Evolutionary conservation across 1,284 basidiomycete species (phyloP).

Genomic region (Leccinum subfulvum): DNA sequence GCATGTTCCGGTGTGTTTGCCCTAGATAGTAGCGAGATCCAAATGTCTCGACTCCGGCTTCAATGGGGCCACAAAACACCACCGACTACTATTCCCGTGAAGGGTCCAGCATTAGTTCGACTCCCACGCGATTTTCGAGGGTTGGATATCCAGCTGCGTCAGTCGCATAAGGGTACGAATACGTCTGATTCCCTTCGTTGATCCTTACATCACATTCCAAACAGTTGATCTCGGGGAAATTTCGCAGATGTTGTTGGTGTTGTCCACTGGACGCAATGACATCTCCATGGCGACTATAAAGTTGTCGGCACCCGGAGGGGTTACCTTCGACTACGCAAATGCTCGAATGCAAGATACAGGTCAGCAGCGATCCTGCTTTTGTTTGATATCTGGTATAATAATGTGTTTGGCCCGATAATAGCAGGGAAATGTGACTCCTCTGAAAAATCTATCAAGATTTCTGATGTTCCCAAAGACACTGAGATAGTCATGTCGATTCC

Average conservation of each 20-base stretch:
- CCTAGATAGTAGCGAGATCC: slow-evolving; percentile 59
- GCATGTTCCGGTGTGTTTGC: slow-evolving; percentile 61
- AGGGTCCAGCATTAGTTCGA: slow-evolving; percentile 44
- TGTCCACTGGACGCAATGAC: slow-evolving; percentile 68
- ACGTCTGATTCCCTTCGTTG: slow-evolving; percentile 2
- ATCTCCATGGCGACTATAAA: slow-evolving; percentile 52
- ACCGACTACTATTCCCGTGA: slow-evolving; percentile 23
- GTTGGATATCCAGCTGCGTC: slow-evolving; percentile 57
- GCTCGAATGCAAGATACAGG: slow-evolving; percentile 43
- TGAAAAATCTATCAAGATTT: slow-evolving; percentile 46
- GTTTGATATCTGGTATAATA: slow-evolving; percentile 14
- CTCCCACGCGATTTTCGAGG: slow-evolving; percentile 60
- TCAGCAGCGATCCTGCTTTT: slow-evolving; percentile 17
- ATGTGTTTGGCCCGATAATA: slow-evolving; percentile 11
- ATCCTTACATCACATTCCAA: slow-evolving; percentile 10
- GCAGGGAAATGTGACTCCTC: slow-evolving; percentile 33
- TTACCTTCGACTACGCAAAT: slow-evolving; percentile 50
- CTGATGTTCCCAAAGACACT: slow-evolving; percentile 45
- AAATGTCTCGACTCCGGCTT: slow-evolving; percentile 54
- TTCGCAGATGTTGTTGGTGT: slow-evolving; percentile 49
- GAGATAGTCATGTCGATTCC: slow-evolving; percentile 54
- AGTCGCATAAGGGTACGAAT: slow-evolving; percentile 60
- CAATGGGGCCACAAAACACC: slow-evolving; percentile 52
- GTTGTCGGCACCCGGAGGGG: slow-evolving; percentile 49
- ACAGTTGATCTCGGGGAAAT: slow-evolving; percentile 68